Evolutionary conservation across 306 rosid genomes (phyloP).

Genomic region (Vigna trinervia): DNA sequence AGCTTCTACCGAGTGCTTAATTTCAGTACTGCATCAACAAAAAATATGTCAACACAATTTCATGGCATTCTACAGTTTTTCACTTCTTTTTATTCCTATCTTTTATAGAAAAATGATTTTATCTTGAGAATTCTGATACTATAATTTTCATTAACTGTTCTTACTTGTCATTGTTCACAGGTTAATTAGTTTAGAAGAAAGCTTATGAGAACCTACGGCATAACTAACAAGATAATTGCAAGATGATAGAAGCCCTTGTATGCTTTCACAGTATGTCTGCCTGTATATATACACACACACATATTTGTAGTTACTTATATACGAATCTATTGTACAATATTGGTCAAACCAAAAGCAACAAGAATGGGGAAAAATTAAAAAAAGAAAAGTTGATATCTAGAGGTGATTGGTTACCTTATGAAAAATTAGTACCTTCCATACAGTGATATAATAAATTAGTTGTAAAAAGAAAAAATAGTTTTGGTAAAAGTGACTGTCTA

Average conservation of each 20-base stretch:
- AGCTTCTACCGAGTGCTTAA: background rate
- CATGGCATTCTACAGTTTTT: constrained; percentile 16
- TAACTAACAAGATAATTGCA: constrained; percentile 37
- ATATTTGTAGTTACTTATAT: constrained; percentile 4
- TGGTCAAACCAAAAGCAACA: constrained; percentile 28
- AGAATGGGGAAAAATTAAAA: background rate
- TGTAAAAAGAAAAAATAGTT: constrained; percentile 12
- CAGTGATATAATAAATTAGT: background rate
- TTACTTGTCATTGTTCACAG: constrained; percentile 43
- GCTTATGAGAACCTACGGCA: constrained; percentile 16
- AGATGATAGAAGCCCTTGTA: constrained; percentile 37
- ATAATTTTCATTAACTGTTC: constrained; percentile 30
- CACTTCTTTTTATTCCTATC: background rate
- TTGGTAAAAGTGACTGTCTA: constrained; percentile 8
- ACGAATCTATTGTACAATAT: constrained; percentile 26
- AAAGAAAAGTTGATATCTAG: background rate
- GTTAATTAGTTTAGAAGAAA: constrained; percentile 38
- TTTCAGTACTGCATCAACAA: background rate
- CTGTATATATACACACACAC: background rate
- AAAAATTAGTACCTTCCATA: background rate
- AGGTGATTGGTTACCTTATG: constrained; percentile 21
- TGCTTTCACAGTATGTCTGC: constrained; percentile 44
- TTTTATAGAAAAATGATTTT: background rate
- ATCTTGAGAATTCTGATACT: constrained; percentile 2
- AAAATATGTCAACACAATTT: background rate